Percentiles rank a stretch among this genome's conserved stretches.
These are phyloP conservation scores for Aspergillus heteromorphus DNA, from an alignment of 495 filamentous ascomycete species.

Conservation along the genomic window DNA sequence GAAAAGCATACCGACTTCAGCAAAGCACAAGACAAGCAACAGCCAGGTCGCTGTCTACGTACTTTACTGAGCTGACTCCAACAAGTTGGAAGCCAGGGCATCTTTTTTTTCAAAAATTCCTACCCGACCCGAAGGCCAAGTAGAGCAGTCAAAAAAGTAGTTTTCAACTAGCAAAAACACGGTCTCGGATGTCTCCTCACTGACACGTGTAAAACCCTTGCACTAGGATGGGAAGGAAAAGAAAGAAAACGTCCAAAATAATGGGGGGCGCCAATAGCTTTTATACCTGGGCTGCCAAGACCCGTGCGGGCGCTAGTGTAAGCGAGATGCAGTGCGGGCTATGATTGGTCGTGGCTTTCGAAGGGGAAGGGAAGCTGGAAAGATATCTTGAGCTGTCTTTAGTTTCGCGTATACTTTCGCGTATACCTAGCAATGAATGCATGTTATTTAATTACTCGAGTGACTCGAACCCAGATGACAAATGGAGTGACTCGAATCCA, in stretches of 20 bases:
- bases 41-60: conserved; percentile 1
- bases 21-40: conserved; percentile 9
- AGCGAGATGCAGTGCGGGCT: conserved; percentile 16
- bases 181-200: conserved; percentile 55
- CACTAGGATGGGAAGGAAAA: conserved; percentile 48
- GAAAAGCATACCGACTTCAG: conserved; percentile 41
- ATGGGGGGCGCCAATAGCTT: not conserved
- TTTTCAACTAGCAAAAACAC: conserved; percentile 60
- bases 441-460: too few relatives aligned
- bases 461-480: too few relatives aligned
- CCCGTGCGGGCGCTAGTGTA: conserved; percentile 23
- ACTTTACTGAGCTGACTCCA: conserved; percentile 16
- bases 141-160: conserved; percentile 48
- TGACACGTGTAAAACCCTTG: conserved; percentile 53
- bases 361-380: too few relatives aligned
- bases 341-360: not conserved
- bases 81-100: conserved; percentile 24
- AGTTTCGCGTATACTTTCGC: too few relatives aligned
- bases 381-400: too few relatives aligned
- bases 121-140: conserved; percentile 39
- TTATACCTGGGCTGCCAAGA: conserved; percentile 21
- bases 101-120: conserved; percentile 47
- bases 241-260: conserved; percentile 28
- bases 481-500: too few relatives aligned
- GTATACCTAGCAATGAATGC: too few relatives aligned